A percentile compares a stretch with the other conserved stretches of the same genome.
phyloP scores from a whole-genome alignment of 148 eudicot genomes.

The Fagopyrum tataricum region DNA sequence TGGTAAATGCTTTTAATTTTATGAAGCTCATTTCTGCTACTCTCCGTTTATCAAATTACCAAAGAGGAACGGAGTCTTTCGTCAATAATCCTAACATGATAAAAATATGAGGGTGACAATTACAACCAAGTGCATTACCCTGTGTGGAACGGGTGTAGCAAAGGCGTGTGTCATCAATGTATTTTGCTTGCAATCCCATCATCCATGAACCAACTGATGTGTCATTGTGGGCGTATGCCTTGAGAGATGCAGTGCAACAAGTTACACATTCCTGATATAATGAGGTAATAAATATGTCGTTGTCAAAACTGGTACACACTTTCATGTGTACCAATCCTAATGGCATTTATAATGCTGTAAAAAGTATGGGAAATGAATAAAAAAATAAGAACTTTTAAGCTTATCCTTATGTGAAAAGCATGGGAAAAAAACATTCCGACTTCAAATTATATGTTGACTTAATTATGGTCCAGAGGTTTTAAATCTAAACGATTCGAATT shows the following conservation, averaged over 20 bases:
- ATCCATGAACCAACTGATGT: constrained; percentile 95
- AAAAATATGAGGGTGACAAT: not conserved
- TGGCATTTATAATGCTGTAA: not conserved
- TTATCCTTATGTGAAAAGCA: not conserved
- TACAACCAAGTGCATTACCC: constrained; percentile 43
- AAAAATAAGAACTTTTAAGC: not conserved
- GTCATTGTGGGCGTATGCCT: constrained; percentile 86
- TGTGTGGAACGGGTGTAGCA: constrained; percentile 73
- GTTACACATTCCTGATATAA: not conserved
- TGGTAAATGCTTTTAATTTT: no score
- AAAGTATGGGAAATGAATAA: not conserved
- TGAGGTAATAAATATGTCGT: not conserved
- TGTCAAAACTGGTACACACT: not conserved
- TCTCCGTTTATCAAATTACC: not conserved
- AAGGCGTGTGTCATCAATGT: constrained; percentile 76
- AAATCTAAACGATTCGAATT: no score
- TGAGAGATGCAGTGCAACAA: constrained; percentile 62
- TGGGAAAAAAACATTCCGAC: not conserved
- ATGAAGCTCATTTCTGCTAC: not conserved
- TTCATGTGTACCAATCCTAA: not conserved
- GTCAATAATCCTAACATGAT: not conserved
- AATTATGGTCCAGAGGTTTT: not conserved
- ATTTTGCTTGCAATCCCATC: constrained; percentile 89
- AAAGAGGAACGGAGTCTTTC: not conserved
- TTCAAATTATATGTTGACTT: no score